Base-by-base conservation (phyloP, 208 protist genomes). In the Histomonas meleagridis region DNA sequence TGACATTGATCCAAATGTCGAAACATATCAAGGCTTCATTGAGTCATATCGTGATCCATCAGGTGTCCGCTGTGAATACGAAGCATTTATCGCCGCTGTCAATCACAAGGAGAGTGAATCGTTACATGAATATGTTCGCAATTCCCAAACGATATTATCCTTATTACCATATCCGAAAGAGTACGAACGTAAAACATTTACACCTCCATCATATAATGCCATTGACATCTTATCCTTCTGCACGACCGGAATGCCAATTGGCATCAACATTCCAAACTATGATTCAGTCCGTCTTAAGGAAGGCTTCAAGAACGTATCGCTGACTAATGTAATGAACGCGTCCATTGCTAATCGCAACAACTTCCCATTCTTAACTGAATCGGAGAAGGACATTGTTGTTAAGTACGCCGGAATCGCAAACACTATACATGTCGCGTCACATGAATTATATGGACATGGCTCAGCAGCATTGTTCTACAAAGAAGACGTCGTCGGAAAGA, bases 241-340 rank as follows among this genome's bases (percentile, higher is more conserved):
- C 16, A 93, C 92, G 48, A 76, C 90, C 5, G 92, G 92, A 21
- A 12, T 93, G 5, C 93, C 93, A 65, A 93, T 93, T 38, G 93
- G 93, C 28, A 94, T 94, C 46, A 94, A 94, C 40, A 94, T 94
- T 69, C 93, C 93, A 4, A 94, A 94, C 65, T 94, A 94, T 49
- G 92, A 94, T 55, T 91, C 91, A 51, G 78, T 93, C 40, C 14
- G 93, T 21, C 40, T 91, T 28, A 90, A 60, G 12, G 55, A 91
- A 48, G 92, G 92, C 16, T 94, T 94, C 57, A 94, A 94, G 65
- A 94, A 94, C 40, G 93, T 94, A 0, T 92, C 91, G 21, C 35
- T 94, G 12, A 86, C 78, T 10, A 94, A 93, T 60, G 93, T 94
- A 3, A 86, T 93, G 62, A 49, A 62, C 23, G 21, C 46, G 48